Conservation (phyloP, 352 stramenopile genomes). For the Phytophthora ohioensis region DNA sequence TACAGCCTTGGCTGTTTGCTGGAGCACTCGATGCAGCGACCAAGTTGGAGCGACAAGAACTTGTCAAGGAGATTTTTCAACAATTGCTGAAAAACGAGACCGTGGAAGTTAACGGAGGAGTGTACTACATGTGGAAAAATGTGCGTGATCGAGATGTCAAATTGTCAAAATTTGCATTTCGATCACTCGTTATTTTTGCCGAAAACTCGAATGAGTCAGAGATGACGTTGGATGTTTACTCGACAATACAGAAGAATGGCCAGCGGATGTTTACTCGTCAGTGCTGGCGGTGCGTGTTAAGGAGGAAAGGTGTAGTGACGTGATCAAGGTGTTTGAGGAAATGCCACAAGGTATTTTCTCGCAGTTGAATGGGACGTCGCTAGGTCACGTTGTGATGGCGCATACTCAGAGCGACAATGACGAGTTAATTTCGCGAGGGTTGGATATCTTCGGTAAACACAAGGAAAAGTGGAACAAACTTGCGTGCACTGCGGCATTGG, state of each 20-base stretch:
- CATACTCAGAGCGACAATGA: slow-evolving; percentile 6
- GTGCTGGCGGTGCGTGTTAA: slow-evolving; percentile 23
- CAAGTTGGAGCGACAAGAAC: slow-evolving; percentile 64
- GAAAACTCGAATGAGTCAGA: slow-evolving; percentile 13
- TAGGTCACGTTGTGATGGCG: slow-evolving; percentile 19
- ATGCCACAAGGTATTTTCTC: background rate
- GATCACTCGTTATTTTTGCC: slow-evolving; percentile 26
- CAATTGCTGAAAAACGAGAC: background rate
- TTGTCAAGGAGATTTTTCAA: slow-evolving; percentile 54
- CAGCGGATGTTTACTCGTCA: slow-evolving; percentile 11
- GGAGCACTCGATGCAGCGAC: slow-evolving; percentile 65
- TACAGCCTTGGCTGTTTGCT: slow-evolving; percentile 74
- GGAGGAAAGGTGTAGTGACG: slow-evolving; percentile 5
- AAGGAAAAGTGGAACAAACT: slow-evolving; percentile 7
- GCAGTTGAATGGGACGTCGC: slow-evolving; percentile 6
- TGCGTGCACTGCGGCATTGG: slow-evolving; percentile 16
- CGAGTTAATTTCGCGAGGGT: background rate
- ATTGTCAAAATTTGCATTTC: slow-evolving; percentile 18
- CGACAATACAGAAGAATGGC: slow-evolving; percentile 2
- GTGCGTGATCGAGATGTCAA: background rate
- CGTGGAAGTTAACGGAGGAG: background rate
- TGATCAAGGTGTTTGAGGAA: slow-evolving; percentile 21
- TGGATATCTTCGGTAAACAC: slow-evolving; percentile 17
- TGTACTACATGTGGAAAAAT: slow-evolving; percentile 5
- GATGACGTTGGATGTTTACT: slow-evolving; percentile 15